Conservation (phyloP, 2,329 filamentous ascomycete species). For the Paraphaeosphaeria minitans region DNA sequence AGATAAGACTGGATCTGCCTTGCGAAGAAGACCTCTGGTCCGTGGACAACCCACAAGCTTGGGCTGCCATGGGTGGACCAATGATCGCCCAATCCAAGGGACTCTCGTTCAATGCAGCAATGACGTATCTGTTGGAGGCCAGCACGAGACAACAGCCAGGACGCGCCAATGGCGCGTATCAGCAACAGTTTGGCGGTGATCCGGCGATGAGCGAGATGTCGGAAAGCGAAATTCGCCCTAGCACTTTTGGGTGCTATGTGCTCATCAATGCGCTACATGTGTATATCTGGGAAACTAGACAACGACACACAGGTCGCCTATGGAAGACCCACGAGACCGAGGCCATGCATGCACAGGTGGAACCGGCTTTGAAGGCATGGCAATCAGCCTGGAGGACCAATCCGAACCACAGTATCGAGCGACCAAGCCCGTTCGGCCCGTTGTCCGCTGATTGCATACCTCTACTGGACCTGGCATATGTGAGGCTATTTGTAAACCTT, state of each 20-base stretch:
- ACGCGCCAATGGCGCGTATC: conserved; percentile 43
- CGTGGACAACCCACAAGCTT: conserved; percentile 80
- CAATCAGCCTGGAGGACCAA: conserved; percentile 90
- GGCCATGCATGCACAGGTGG: conserved; percentile 93
- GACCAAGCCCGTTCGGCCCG: conserved; percentile 84
- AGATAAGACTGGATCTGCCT: conserved; percentile 85
- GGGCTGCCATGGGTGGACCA: conserved; percentile 76
- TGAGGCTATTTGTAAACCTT: conserved; percentile 91
- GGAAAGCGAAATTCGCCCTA: conserved; percentile 73
- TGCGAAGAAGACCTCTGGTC: conserved; percentile 92
- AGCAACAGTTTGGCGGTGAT: conserved; percentile 57
- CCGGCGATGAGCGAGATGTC: conserved; percentile 56
- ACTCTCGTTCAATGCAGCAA: conserved; percentile 78
- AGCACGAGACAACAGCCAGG: conserved; percentile 65
- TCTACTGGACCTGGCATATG: conserved; percentile 87
- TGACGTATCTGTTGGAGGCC: conserved; percentile 79
- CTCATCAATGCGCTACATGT: conserved; percentile 95
- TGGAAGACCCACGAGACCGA: conserved; percentile 95
- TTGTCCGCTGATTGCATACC: conserved; percentile 91
- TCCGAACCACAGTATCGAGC: conserved; percentile 79
- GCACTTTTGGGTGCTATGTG: conserved; percentile 88
- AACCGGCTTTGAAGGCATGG: conserved; percentile 93
- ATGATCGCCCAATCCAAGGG: conserved; percentile 71
- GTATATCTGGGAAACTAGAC: conserved; percentile 97
- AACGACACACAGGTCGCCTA: conserved; percentile 82